Conservation (phyloP, 2,329 filamentous ascomycete genomes). For the Botrytis galanthina region DNA sequence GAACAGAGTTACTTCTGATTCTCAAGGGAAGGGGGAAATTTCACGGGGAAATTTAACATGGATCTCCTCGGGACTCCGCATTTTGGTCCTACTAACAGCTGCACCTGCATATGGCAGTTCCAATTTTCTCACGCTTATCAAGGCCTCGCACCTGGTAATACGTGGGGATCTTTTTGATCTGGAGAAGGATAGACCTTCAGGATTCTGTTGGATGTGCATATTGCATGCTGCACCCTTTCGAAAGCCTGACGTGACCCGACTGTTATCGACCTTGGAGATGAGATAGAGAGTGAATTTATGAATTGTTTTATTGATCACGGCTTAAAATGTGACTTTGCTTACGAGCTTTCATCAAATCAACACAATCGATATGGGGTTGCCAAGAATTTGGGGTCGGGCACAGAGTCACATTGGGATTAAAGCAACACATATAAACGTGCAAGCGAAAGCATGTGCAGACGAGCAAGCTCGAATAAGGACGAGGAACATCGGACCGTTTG, state of each 20-base stretch:
- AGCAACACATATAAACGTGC: not conserved
- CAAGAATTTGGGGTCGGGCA: slow-evolving; percentile 18
- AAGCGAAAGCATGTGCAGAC: slow-evolving; percentile 12
- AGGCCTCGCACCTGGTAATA: slow-evolving; percentile 1
- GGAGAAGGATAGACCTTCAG: slow-evolving; percentile 7
- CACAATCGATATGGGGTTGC: slow-evolving; percentile 5
- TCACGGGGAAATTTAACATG: slow-evolving; percentile 1
- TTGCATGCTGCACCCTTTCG: slow-evolving; percentile 8
- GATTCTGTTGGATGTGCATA: slow-evolving; percentile 12
- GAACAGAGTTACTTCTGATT: not conserved
- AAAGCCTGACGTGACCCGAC: slow-evolving; percentile 20
- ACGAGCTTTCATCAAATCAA: slow-evolving; percentile 11
- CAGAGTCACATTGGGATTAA: slow-evolving; percentile 18
- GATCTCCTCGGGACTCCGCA: slow-evolving; percentile 17
- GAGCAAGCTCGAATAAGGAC: slow-evolving; percentile 19
- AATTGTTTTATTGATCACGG: slow-evolving; percentile 14
- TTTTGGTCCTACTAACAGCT: slow-evolving; percentile 11
- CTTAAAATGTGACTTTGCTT: slow-evolving; percentile 16
- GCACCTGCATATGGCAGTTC: slow-evolving; percentile 23
- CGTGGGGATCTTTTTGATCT: slow-evolving; percentile 10
- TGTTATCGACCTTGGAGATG: slow-evolving; percentile 13
- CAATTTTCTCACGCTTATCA: slow-evolving; percentile 12
- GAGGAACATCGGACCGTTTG: slow-evolving; percentile 25
- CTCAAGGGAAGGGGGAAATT: not conserved
- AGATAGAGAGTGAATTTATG: slow-evolving; percentile 3